These are phyloP conservation scores for Dipteronia sinensis DNA, from an alignment of 345 rosid genomes.

Conservation along the genomic window DNA sequence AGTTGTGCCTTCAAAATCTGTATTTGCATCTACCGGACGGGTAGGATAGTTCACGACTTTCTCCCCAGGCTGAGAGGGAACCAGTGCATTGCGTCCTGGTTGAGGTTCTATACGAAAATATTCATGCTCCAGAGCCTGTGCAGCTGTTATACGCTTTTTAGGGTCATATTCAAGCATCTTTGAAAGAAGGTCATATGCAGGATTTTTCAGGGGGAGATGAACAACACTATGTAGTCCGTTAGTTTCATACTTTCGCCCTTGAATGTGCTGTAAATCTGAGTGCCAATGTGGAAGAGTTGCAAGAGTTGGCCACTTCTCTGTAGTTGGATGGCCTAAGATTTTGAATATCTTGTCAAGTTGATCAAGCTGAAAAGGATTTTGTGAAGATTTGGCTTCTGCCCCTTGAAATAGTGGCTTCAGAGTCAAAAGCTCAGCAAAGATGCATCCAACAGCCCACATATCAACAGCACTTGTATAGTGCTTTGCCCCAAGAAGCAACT, in stretches of 20 bases:
- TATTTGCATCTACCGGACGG: slow-evolving; percentile 87
- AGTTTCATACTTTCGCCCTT: slow-evolving; percentile 76
- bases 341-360: slow-evolving; percentile 99
- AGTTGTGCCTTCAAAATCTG: slow-evolving; percentile 94
- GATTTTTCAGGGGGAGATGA: slow-evolving; percentile 61
- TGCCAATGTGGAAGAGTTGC: slow-evolving; percentile 92
- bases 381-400: slow-evolving; percentile 80
- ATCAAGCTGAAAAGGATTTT: slow-evolving; percentile 90
- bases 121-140: slow-evolving; percentile 96
- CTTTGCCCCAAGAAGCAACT: slow-evolving; percentile 95
- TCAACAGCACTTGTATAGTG: slow-evolving; percentile 97
- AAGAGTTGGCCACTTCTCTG: slow-evolving; percentile 93
- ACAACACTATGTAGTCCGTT: slow-evolving; percentile 71
- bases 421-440: slow-evolving; percentile 93
- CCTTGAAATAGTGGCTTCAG: slow-evolving; percentile 98
- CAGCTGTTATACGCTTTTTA: slow-evolving; percentile 85
- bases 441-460: slow-evolving; percentile 99
- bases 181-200: slow-evolving; percentile 79
- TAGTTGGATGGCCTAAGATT: slow-evolving; percentile 93
- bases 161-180: slow-evolving; percentile 98
- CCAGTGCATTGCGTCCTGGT: slow-evolving; percentile 91
- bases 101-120: slow-evolving; percentile 80
- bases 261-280: slow-evolving; percentile 71
- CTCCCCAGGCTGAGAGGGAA: slow-evolving; percentile 78
- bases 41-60: slow-evolving; percentile 78